These are phyloP conservation scores for Panellus pusillus DNA, from an alignment of 768 basidiomycete species.

Conservation along the genomic window DNA sequence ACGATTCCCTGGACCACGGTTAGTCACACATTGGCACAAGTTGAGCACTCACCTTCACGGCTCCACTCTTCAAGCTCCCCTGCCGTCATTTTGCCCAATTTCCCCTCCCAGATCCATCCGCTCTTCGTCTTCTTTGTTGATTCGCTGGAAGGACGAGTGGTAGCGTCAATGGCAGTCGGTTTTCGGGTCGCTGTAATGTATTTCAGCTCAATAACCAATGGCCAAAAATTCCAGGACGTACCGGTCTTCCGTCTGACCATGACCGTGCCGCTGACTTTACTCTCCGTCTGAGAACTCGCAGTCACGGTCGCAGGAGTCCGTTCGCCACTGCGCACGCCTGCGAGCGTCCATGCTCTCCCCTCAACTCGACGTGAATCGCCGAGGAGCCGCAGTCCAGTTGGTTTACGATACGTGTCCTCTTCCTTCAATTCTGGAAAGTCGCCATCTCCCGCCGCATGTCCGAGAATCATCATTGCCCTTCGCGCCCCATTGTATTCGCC, in stretches of 20 bases:
- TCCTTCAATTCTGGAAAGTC: conserved; percentile 2
- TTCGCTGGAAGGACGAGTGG: no score
- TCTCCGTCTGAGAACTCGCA: no score
- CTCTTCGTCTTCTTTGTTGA: no score
- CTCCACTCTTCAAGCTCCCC: neutral
- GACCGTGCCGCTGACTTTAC: no score
- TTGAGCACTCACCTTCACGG: conserved; percentile 9
- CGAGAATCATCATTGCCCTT: neutral
- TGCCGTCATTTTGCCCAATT: neutral
- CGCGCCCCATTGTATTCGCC: conserved; percentile 1
- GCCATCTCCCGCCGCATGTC: neutral
- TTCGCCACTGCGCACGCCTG: no score
- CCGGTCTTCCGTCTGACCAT: no score
- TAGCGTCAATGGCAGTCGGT: no score
- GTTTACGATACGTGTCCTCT: neutral
- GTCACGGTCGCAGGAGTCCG: no score
- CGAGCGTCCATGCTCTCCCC: neutral
- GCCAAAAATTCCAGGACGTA: no score
- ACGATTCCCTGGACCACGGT: neutral
- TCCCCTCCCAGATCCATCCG: conserved; percentile 4
- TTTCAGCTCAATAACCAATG: no score
- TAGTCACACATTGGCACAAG: no score
- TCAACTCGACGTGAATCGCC: conserved; percentile 1
- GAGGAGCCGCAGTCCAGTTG: neutral
- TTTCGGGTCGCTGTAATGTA: no score